Evolutionary conservation across 1,284 basidiomycete species (phyloP).

Genomic region (Cryptococcus amylolentus): DNA sequence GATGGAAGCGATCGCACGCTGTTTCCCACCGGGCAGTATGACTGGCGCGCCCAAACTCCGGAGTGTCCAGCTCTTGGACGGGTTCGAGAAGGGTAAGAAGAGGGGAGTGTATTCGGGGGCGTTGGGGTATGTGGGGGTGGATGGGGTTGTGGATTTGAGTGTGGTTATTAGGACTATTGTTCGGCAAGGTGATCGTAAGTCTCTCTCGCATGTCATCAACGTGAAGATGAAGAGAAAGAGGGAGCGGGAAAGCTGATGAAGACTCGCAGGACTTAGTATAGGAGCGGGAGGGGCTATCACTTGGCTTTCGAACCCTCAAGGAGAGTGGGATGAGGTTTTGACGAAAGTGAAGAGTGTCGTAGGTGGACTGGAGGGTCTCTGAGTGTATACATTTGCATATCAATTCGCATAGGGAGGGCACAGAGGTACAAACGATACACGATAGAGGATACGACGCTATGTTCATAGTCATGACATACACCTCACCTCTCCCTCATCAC

Average conservation of each 20-base stretch:
- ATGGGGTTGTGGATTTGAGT: constrained; percentile 86
- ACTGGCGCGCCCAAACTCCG: constrained; percentile 96
- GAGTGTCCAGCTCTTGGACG: constrained; percentile 83
- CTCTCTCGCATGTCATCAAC: too few relatives aligned
- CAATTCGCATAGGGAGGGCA: too few relatives aligned
- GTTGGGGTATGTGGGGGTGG: constrained; percentile 86
- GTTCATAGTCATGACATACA: too few relatives aligned
- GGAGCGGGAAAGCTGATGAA: constrained; percentile 1
- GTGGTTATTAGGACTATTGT: constrained; percentile 95
- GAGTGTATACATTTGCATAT: too few relatives aligned
- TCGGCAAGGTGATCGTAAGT: constrained; percentile 58
- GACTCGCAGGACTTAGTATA: constrained; percentile 50
- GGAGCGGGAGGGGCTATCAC: constrained; percentile 97
- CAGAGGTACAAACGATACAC: too few relatives aligned
- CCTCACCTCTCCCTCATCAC: too few relatives aligned
- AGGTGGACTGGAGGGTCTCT: constrained; percentile 22
- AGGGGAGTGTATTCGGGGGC: constrained; percentile 90
- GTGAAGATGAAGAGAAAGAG: not conserved
- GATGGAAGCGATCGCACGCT: constrained; percentile 71
- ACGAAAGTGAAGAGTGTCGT: constrained; percentile 63
- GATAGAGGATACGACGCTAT: too few relatives aligned
- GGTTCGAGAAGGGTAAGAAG: constrained; percentile 63
- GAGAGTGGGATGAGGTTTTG: constrained; percentile 92
- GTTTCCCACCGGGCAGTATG: constrained; percentile 90
- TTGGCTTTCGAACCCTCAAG: constrained; percentile 76